Conservation (phyloP, 306 rosid genomes). For the Bauhinia variegata region DNA sequence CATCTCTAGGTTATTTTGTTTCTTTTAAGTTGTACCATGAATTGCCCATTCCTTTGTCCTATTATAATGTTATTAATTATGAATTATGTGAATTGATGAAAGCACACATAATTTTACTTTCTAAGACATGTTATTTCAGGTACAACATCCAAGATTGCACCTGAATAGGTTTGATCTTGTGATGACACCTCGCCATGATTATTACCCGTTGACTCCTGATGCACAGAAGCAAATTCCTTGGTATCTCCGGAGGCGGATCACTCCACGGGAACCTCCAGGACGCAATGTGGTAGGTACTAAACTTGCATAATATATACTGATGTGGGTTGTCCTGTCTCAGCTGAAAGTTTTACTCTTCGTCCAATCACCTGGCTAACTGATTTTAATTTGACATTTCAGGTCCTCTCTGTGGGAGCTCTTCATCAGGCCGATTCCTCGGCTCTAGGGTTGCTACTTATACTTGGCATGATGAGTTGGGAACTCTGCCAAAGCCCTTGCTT, state of each 20-base stretch:
- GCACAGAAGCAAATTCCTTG: slow-evolving; percentile 73
- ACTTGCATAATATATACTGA: slow-evolving; percentile 28
- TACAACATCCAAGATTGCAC: slow-evolving; percentile 85
- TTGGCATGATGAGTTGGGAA: slow-evolving; percentile 76
- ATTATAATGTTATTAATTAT: not conserved
- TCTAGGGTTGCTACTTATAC: slow-evolving; percentile 72
- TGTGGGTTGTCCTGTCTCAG: slow-evolving; percentile 17
- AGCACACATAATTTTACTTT: slow-evolving; percentile 25
- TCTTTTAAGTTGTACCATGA: slow-evolving; percentile 16
- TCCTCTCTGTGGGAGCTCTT: slow-evolving; percentile 94
- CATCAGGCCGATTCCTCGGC: slow-evolving; percentile 81
- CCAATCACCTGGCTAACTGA: slow-evolving; percentile 33
- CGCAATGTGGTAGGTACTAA: slow-evolving; percentile 69
- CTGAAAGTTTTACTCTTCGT: slow-evolving; percentile 14
- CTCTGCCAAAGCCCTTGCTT: slow-evolving; percentile 82
- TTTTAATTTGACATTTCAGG: slow-evolving; percentile 46
- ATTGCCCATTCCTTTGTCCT: slow-evolving; percentile 18
- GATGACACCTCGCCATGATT: slow-evolving; percentile 82
- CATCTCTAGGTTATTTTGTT: slow-evolving; percentile 9
- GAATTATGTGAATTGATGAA: too few species aligned
- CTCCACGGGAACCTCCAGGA: slow-evolving; percentile 85
- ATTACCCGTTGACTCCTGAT: slow-evolving; percentile 74
- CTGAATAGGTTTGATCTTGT: slow-evolving; percentile 88
- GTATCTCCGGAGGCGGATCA: slow-evolving; percentile 80
- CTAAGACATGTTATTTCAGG: slow-evolving; percentile 53